These are phyloP conservation scores for Cyclaneusma minus DNA, from an alignment of 2,329 filamentous ascomycete species.

Conservation along the genomic window DNA sequence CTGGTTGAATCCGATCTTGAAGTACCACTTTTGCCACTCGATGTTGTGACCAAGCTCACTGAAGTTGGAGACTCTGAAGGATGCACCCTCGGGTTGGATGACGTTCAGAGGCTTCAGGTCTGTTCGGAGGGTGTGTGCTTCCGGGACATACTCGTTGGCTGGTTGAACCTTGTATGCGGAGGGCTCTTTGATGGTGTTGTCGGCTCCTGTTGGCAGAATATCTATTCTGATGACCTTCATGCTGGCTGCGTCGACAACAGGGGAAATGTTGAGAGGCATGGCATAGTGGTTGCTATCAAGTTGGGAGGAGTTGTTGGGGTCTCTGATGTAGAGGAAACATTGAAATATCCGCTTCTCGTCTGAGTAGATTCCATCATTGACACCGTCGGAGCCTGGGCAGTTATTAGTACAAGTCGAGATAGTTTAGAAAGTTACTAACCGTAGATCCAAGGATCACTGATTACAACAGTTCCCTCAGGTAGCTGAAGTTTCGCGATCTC, in stretches of 20 bases:
- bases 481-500: conserved; percentile 46
- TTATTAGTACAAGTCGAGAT: conserved; percentile 3
- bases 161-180: conserved; percentile 38
- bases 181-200: conserved; percentile 38
- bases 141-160: conserved; percentile 48
- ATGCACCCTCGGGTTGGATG: conserved; percentile 47
- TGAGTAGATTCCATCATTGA: conserved; percentile 28
- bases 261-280: conserved; percentile 47
- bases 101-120: conserved; percentile 51
- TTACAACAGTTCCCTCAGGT: conserved; percentile 40
- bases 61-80: conserved; percentile 35
- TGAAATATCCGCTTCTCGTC: conserved; percentile 36
- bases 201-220: conserved; percentile 49
- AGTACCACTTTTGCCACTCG: conserved; percentile 51
- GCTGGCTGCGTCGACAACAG: conserved; percentile 46
- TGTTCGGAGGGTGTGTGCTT: conserved; percentile 40
- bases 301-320: conserved; percentile 40
- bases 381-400: conserved; percentile 30
- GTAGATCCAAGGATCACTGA: conserved; percentile 51
- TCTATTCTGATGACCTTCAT: conserved; percentile 56
- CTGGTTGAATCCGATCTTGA: conserved; percentile 45
- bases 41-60: conserved; percentile 37
- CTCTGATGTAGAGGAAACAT: conserved; percentile 51
- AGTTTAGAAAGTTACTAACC: conserved; percentile 20
- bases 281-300: conserved; percentile 56